Conservation (phyloP, 164 flowering plant genomes). For the Dillenia turbinata region DNA sequence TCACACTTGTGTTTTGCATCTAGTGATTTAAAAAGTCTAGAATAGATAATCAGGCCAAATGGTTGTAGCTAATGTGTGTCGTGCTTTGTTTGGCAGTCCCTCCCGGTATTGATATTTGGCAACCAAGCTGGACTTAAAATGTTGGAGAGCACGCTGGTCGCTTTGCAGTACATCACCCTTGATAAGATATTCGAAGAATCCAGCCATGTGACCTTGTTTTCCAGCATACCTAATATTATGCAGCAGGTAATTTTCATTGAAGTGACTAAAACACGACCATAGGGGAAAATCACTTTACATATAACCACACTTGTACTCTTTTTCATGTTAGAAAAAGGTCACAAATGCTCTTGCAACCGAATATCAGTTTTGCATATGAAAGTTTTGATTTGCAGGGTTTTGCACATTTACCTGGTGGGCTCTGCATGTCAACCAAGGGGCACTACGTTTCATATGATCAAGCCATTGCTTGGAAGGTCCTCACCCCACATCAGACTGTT, state of each 20-base stretch:
- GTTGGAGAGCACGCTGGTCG: slow-evolving; percentile 81
- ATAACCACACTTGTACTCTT: not conserved
- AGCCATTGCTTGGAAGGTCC: slow-evolving; percentile 87
- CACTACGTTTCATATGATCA: slow-evolving; percentile 78
- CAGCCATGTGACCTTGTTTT: slow-evolving; percentile 27
- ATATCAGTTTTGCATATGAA: not conserved
- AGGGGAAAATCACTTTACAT: not conserved
- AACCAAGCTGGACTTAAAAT: slow-evolving; percentile 88
- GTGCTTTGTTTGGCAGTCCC: slow-evolving; percentile 36
- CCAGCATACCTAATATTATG: slow-evolving; percentile 83
- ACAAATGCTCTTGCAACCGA: not conserved
- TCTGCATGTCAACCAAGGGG: slow-evolving; percentile 85
- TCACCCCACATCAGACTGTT: slow-evolving; percentile 53
- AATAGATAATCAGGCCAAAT: too few species aligned
- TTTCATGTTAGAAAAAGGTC: too few species aligned
- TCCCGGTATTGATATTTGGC: slow-evolving; percentile 78
- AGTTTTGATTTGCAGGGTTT: slow-evolving; percentile 48
- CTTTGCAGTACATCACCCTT: slow-evolving; percentile 68
- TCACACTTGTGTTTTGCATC: not conserved
- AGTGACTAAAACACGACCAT: not conserved
- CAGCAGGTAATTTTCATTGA: slow-evolving; percentile 53
- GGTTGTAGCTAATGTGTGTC: not conserved
- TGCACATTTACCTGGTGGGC: slow-evolving; percentile 72
- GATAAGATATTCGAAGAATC: slow-evolving; percentile 69
- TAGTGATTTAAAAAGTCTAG: not conserved